Percentiles rank a stretch among this genome's conserved stretches.
Conservation (phyloP, 2,329 filamentous ascomycete genomes). For the Pseudomassariella vexata region DNA sequence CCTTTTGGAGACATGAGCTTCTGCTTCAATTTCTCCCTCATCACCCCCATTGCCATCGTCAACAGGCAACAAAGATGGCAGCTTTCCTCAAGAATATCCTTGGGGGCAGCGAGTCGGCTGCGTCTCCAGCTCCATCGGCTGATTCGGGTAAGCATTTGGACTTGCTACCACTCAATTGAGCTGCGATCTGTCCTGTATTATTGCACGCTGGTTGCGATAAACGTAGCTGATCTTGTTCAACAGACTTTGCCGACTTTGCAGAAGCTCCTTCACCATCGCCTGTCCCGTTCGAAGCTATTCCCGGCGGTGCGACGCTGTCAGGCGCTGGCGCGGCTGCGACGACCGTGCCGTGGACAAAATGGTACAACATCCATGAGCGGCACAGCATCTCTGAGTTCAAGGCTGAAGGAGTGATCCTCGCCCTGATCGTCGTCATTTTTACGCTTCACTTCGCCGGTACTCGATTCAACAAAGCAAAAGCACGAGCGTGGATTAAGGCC, state of each 20-base stretch:
- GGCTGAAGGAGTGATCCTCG: slow-evolving; percentile 76
- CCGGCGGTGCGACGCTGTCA: slow-evolving; percentile 40
- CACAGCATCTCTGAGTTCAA: slow-evolving; percentile 78
- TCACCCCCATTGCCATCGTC: too few relatives aligned
- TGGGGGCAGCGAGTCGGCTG: slow-evolving; percentile 58
- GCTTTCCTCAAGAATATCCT: slow-evolving; percentile 63
- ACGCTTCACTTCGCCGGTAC: slow-evolving; percentile 77
- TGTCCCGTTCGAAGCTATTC: slow-evolving; percentile 38
- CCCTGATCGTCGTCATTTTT: slow-evolving; percentile 68
- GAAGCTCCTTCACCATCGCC: slow-evolving; percentile 64
- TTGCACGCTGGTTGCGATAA: slow-evolving; percentile 21
- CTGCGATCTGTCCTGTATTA: slow-evolving; percentile 1
- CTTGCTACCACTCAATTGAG: slow-evolving; percentile 4
- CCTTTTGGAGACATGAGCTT: too few relatives aligned
- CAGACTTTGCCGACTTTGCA: slow-evolving; percentile 94
- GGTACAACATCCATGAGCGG: slow-evolving; percentile 96
- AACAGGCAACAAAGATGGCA: slow-evolving; percentile 41
- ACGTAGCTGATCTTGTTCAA: slow-evolving; percentile 11
- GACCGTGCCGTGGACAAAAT: slow-evolving; percentile 73
- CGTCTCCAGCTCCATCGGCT: slow-evolving; percentile 40
- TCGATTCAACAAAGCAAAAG: slow-evolving; percentile 71
- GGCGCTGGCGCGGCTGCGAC: slow-evolving; percentile 41
- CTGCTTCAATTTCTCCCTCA: too few relatives aligned
- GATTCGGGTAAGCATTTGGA: slow-evolving; percentile 58
- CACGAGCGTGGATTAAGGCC: slow-evolving; percentile 72